phyloP scores from a whole-genome alignment of 2,329 filamentous ascomycete species.

The Triangularia setosa region DNA sequence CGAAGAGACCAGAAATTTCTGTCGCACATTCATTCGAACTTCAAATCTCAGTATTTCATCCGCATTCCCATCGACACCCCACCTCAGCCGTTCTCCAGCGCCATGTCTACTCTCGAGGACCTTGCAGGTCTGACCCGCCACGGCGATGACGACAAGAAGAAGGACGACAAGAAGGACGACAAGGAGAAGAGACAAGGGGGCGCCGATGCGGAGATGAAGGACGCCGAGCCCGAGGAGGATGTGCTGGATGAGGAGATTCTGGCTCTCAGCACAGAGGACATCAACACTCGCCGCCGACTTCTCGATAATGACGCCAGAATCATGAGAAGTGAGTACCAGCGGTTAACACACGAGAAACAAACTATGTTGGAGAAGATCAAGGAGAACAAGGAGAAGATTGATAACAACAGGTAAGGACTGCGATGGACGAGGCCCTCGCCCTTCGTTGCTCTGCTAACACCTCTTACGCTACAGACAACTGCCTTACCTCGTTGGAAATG shows the following conservation, averaged over 20 bases:
- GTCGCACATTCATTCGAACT: not conserved
- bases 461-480: conserved; percentile 67
- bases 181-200: conserved; percentile 56
- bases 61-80: not conserved
- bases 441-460: conserved; percentile 17
- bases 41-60: not conserved
- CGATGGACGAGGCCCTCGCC: not conserved
- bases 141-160: conserved; percentile 64
- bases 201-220: conserved; percentile 87
- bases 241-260: conserved; percentile 92
- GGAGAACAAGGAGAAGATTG: conserved; percentile 98
- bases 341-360: conserved; percentile 89
- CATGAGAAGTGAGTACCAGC: conserved; percentile 96
- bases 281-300: conserved; percentile 82
- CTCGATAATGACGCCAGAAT: conserved; percentile 97
- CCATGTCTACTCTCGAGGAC: conserved; percentile 88
- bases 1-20: not conserved
- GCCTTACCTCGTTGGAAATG: conserved; percentile 96
- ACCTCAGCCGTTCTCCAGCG: conserved; percentile 22
- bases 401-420: conserved; percentile 80
- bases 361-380: conserved; percentile 99
- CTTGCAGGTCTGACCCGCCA: conserved; percentile 83
- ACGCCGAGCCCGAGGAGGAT: conserved; percentile 69
- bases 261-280: conserved; percentile 88
- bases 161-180: conserved; percentile 51